These are phyloP conservation scores for Boletus tomentosulus DNA, from an alignment of 768 basidiomycete genomes.

Conservation along the genomic window DNA sequence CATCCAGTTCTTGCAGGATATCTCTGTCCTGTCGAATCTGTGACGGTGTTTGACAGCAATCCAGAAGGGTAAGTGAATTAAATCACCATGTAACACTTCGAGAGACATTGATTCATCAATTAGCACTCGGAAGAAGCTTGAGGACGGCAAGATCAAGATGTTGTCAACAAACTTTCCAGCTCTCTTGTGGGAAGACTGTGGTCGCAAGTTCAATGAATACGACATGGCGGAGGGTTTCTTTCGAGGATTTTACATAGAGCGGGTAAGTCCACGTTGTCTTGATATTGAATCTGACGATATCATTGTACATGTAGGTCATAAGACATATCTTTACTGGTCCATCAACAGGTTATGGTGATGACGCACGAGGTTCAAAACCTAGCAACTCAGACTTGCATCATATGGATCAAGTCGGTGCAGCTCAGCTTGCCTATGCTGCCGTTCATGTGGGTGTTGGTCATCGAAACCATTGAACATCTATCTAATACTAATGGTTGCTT, in stretches of 20 bases:
- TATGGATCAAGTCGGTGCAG: not conserved
- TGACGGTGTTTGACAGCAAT: not conserved
- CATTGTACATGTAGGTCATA: not conserved
- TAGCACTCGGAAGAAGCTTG: not conserved
- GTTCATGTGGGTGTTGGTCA: not conserved
- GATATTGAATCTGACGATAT: no score
- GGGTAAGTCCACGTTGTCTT: not conserved
- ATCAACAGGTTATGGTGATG: not conserved
- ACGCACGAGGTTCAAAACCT: not conserved
- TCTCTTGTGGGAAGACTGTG: slow-evolving; percentile 5
- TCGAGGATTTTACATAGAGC: not conserved
- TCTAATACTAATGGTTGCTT: not conserved
- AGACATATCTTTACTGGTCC: slow-evolving; percentile 7
- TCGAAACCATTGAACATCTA: not conserved
- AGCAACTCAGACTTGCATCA: not conserved
- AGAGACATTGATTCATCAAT: not conserved
- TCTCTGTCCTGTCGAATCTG: not conserved
- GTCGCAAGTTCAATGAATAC: not conserved
- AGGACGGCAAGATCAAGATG: slow-evolving; percentile 3
- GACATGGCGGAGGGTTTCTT: not conserved
- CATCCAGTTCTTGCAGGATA: not conserved
- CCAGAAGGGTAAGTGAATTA: not conserved
- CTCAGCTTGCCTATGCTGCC: slow-evolving; percentile 1
- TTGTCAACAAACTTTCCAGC: not conserved
- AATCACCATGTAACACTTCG: no score